Base-by-base conservation (phyloP, 805 yeast species). In the Suhomyces kilbournensis region DNA sequence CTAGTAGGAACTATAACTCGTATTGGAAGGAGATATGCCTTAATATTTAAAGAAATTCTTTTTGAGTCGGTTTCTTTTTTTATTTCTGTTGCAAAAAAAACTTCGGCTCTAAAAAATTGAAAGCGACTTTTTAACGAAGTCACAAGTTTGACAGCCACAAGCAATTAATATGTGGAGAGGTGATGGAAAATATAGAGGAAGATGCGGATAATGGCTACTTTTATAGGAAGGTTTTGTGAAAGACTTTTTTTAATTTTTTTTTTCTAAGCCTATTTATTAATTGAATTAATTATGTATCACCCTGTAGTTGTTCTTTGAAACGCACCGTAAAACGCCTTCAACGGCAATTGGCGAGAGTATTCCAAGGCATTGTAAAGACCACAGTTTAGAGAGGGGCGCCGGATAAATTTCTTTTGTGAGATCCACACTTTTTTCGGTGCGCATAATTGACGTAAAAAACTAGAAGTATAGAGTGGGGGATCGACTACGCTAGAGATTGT, bases 371-470 rank as follows among this genome's bases (percentile, higher is more conserved):
- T 17, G 42, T 38, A 7, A 12, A 19, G 23, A 38, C 40, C 40
- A 35, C 42, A 38, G 42, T 38, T 32, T 32, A n/a, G 17, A 30
- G 15, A 7, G 8, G 35, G 35, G 35, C 17, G 42, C 17, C 23
- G 39, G 40, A 20, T 10, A 14, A 28, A 45, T 44, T 44, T 42
- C 48, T 47, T 51, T 35, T 40, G 34, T 48, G n/a, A 44, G 48
- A 43, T 45, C 54, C 54, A 51, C 53, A 30, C 48, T 51, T 44
- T 15, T 17, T 38, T 38, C 42, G 20, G 42, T 38, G 23, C 42
- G 42, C 17, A 38, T 35, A 35, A 35, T 38, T 38, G 42, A 38
- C 42, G 42, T 19, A 4, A 35, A 35, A 15, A 8, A 20, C 40
- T 26, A 17, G 14, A 9, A 38, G 42, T 17, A 38, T 3, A 12